phyloP scores from a whole-genome alignment of 2,329 filamentous ascomycete genomes.

The Botrytis medusae region DNA sequence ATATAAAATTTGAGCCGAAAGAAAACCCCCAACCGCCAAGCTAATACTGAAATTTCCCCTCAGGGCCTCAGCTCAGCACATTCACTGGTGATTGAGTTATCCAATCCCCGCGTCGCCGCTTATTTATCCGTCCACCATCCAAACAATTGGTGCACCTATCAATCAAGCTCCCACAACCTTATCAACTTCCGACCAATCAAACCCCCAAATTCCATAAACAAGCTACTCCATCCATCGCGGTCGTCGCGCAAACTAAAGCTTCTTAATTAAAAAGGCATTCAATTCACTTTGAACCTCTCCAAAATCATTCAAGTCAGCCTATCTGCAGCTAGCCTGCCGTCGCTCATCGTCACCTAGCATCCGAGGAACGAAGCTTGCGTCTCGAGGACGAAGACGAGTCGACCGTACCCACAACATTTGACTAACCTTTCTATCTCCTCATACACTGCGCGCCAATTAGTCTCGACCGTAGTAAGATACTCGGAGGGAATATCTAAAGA shows the following conservation, averaged over 20 bases:
- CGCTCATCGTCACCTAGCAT: background rate
- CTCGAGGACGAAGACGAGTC: background rate
- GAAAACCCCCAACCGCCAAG: background rate
- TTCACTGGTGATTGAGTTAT: background rate
- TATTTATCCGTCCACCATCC: constrained; percentile 6
- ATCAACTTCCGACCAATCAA: constrained; percentile 12
- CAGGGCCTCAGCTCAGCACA: background rate
- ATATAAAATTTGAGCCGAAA: constrained; percentile 1
- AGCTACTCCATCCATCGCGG: constrained; percentile 11
- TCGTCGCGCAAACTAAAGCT: constrained; percentile 22
- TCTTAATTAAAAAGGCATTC: constrained; percentile 11
- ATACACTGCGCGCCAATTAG: background rate
- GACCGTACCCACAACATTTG: constrained; percentile 8
- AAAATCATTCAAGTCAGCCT: background rate
- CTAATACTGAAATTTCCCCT: background rate
- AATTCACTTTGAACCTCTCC: background rate
- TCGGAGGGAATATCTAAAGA: background rate
- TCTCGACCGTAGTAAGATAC: constrained; percentile 8
- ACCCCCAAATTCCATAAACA: constrained; percentile 20
- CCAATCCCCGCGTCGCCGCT: constrained; percentile 12
- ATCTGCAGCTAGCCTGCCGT: constrained; percentile 13
- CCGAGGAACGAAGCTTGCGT: background rate
- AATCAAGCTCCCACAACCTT: constrained; percentile 15
- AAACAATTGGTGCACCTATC: background rate
- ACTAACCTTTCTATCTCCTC: background rate